Conservation (phyloP, 306 rosid species). For the Prosopis cineraria region DNA sequence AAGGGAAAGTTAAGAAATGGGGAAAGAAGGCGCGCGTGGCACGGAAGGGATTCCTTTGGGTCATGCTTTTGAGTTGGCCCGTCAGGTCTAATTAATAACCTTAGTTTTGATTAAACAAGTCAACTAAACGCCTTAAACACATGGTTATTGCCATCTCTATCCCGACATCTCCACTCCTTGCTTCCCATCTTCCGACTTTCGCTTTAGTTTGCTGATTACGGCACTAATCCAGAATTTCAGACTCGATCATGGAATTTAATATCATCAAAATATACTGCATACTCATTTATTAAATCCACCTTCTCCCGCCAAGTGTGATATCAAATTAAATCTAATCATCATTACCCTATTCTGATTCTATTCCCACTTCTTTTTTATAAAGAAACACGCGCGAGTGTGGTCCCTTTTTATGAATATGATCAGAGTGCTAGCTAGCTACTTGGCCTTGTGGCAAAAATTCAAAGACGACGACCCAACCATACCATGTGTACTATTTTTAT, state of each 20-base stretch:
- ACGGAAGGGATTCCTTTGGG: slow-evolving; percentile 53
- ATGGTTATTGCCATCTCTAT: slow-evolving; percentile 81
- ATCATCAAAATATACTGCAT: background rate
- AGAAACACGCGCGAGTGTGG: slow-evolving; percentile 33
- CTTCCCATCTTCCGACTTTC: slow-evolving; percentile 86
- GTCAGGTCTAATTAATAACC: slow-evolving; percentile 32
- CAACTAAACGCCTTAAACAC: slow-evolving; percentile 40
- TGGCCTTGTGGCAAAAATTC: slow-evolving; percentile 8
- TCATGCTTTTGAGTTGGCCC: slow-evolving; percentile 67
- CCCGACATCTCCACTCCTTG: slow-evolving; percentile 72
- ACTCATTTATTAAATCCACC: slow-evolving; percentile 28
- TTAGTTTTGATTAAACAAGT: slow-evolving; percentile 35
- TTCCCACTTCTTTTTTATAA: slow-evolving; percentile 2
- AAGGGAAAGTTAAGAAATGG: slow-evolving; percentile 30
- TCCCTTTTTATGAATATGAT: slow-evolving; percentile 22
- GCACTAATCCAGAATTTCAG: slow-evolving; percentile 44
- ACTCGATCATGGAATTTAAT: slow-evolving; percentile 35
- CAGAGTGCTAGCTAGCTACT: background rate
- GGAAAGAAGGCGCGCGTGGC: slow-evolving; percentile 68
- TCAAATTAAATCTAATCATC: slow-evolving; percentile 29
- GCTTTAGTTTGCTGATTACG: slow-evolving; percentile 31
- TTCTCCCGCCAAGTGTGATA: slow-evolving; percentile 28
- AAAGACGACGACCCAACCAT: slow-evolving; percentile 11
- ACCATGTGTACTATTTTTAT: slow-evolving; percentile 24
- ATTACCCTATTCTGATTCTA: background rate